Percentiles rank a stretch among this genome's conserved stretches.
Conservation (phyloP, 2,329 filamentous ascomycete genomes). For the Penicillium brevicompactum region DNA sequence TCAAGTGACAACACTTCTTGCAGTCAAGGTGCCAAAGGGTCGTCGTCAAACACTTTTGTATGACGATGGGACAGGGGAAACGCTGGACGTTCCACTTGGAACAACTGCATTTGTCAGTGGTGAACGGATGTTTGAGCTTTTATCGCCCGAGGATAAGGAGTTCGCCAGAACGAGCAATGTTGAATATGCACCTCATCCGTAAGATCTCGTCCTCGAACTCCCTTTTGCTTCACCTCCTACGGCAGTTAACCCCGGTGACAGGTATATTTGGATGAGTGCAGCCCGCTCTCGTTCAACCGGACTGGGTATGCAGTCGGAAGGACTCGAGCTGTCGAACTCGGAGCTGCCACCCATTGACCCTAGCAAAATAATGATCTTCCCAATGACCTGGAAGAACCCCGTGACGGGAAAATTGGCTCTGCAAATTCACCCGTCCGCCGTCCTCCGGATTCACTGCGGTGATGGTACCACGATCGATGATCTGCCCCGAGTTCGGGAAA, state of each 20-base stretch:
- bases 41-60: constrained; percentile 69
- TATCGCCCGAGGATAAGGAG: constrained; percentile 66
- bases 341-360: constrained; percentile 68
- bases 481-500: constrained; percentile 65
- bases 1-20: constrained; percentile 70
- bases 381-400: constrained; percentile 78
- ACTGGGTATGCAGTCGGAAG: constrained; percentile 70
- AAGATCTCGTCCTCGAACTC: constrained; percentile 1
- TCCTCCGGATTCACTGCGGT: constrained; percentile 67
- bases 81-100: constrained; percentile 68
- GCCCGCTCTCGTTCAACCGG: constrained; percentile 69
- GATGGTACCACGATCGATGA: constrained; percentile 72
- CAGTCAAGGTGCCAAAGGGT: constrained; percentile 70
- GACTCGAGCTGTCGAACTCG: constrained; percentile 59
- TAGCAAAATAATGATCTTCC: constrained; percentile 69
- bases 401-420: constrained; percentile 68
- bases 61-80: constrained; percentile 70
- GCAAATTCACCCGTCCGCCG: constrained; percentile 73
- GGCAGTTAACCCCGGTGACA: constrained; percentile 3
- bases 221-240: not conserved
- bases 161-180: constrained; percentile 68
- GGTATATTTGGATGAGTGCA: constrained; percentile 73
- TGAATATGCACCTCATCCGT: constrained; percentile 78
- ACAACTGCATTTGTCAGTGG: constrained; percentile 76
- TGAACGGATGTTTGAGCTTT: constrained; percentile 68